These are phyloP conservation scores for Monosporascus sp. DNA, from an alignment of 2,329 filamentous ascomycete genomes.

Conservation along the genomic window DNA sequence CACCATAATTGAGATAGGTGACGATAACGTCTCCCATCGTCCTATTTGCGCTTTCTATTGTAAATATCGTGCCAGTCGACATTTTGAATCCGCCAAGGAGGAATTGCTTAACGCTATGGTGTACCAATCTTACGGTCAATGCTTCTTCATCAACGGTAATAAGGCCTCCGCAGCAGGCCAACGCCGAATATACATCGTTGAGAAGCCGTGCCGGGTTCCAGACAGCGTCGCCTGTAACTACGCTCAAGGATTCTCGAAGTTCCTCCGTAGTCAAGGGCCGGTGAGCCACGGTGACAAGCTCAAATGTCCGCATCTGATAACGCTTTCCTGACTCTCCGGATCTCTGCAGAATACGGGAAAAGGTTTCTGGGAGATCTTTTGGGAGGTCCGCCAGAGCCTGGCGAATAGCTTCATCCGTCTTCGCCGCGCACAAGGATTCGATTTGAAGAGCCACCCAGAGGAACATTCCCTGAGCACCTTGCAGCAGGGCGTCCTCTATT, in stretches of 20 bases:
- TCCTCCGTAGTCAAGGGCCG: conserved; percentile 27
- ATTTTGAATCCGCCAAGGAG: conserved; percentile 13
- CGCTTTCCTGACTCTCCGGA: conserved; percentile 6
- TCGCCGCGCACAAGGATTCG: conserved; percentile 25
- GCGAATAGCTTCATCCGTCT: conserved; percentile 30
- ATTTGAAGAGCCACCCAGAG: conserved; percentile 32
- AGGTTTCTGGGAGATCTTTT: conserved; percentile 24
- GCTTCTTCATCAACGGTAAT: conserved; percentile 30
- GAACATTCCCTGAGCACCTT: conserved; percentile 32
- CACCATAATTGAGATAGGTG: neutral
- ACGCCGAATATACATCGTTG: conserved; percentile 18
- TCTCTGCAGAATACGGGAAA: conserved; percentile 23
- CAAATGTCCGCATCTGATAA: conserved; percentile 23
- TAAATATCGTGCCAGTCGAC: conserved; percentile 5
- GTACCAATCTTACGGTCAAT: conserved; percentile 23
- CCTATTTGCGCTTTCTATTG: neutral
- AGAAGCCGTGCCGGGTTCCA: conserved; percentile 19
- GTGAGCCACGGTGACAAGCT: conserved; percentile 24
- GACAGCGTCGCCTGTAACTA: conserved; percentile 23
- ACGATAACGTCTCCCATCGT: neutral
- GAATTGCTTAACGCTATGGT: conserved; percentile 31
- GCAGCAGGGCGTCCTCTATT: conserved; percentile 10
- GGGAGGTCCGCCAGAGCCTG: conserved; percentile 26
- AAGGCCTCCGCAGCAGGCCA: conserved; percentile 29
- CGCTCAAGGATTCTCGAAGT: conserved; percentile 33